Conservation (phyloP, 1,139 yeast species). For the Lodderomyces metapsilosis region DNA sequence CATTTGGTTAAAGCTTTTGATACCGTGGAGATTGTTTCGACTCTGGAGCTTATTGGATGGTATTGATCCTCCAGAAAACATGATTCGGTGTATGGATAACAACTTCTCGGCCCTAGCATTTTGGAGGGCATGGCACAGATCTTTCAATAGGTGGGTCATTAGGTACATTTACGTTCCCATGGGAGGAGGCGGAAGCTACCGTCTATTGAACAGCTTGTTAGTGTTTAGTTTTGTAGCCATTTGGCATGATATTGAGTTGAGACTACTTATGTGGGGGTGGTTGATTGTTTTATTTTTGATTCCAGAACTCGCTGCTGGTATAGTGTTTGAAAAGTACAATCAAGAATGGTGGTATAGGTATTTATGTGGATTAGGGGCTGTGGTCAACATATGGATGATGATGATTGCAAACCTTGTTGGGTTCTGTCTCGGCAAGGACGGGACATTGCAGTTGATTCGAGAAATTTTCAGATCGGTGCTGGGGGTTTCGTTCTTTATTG, state of each 20-base stretch:
- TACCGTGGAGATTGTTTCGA: constrained; percentile 95
- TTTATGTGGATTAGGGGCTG: constrained; percentile 84
- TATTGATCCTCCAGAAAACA: constrained; percentile 95
- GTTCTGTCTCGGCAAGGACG: constrained; percentile 88
- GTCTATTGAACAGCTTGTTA: constrained; percentile 72
- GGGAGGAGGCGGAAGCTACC: constrained; percentile 70
- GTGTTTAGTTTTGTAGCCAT: constrained; percentile 97
- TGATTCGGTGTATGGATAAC: constrained; percentile 94
- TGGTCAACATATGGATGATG: constrained; percentile 93
- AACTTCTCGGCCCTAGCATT: constrained; percentile 90
- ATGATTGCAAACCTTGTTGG: constrained; percentile 95
- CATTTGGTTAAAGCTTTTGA: constrained; percentile 86
- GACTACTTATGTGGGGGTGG: constrained; percentile 94
- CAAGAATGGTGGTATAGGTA: constrained; percentile 74
- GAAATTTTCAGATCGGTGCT: constrained; percentile 70
- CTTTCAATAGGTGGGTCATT: constrained; percentile 86
- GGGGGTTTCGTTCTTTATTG: constrained; percentile 66
- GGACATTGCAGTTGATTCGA: constrained; percentile 60
- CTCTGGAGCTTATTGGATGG: constrained; percentile 90
- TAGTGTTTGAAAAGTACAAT: constrained; percentile 39
- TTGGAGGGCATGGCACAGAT: constrained; percentile 99
- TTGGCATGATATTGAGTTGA: constrained; percentile 96
- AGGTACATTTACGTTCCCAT: constrained; percentile 83
- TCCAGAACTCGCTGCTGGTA: constrained; percentile 80
- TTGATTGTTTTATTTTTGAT: constrained; percentile 77